phyloP scores from a whole-genome alignment of 805 yeast genomes.

The Yarrowia bubula region DNA sequence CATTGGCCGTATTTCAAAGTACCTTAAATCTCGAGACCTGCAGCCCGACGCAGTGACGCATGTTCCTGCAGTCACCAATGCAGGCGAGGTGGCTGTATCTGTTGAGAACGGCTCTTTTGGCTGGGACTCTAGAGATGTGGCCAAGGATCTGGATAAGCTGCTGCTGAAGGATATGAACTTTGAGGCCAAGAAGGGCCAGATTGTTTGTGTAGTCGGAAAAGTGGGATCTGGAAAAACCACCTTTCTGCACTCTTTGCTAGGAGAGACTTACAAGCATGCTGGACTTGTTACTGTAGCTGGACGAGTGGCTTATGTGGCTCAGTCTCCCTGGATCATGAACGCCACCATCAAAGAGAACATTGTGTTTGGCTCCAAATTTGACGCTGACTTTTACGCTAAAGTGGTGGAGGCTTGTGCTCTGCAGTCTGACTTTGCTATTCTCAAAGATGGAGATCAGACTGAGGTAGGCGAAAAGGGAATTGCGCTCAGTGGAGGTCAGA shows the following conservation, averaged over 20 bases:
- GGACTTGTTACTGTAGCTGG: conserved; percentile 72
- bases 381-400: conserved; percentile 72
- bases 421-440: conserved; percentile 66
- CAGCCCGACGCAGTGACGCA: conserved; percentile 43
- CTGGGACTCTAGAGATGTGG: conserved; percentile 51
- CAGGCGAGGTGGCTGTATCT: conserved; percentile 55
- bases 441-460: conserved; percentile 88
- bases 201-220: conserved; percentile 77
- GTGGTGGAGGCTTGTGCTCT: conserved; percentile 90
- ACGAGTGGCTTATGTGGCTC: conserved; percentile 77
- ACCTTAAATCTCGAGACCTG: conserved; percentile 46
- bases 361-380: conserved; percentile 81
- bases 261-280: conserved; percentile 67
- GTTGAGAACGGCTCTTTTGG: conserved; percentile 31
- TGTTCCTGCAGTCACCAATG: conserved; percentile 36
- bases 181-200: conserved; percentile 65
- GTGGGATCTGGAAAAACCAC: conserved; percentile 88
- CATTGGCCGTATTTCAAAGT: conserved; percentile 46
- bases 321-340: conserved; percentile 89
- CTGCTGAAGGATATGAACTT: conserved; percentile 50
- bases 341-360: conserved; percentile 87
- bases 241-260: conserved; percentile 67
- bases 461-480: conserved; percentile 97
- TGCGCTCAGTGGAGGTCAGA: conserved; percentile 95
- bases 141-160: conserved; percentile 29